A percentile compares a stretch with the other conserved stretches of the same genome.
phyloP scores from a whole-genome alignment of 805 yeast genomes.

The Ogataea paradorogensis region DNA sequence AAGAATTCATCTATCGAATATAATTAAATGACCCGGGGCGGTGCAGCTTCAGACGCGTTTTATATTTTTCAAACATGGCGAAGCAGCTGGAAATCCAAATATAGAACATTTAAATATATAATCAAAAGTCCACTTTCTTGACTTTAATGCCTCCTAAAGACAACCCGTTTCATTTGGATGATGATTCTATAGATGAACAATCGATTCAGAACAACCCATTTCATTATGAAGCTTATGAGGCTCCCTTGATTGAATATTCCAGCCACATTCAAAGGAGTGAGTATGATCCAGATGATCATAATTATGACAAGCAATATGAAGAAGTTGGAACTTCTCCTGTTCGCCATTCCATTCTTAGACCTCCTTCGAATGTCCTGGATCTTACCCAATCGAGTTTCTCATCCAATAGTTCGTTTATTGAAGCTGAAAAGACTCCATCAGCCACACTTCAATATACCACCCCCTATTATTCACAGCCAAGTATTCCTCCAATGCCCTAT shows the following conservation, averaged over 20 bases:
- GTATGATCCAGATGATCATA: conserved; percentile 8
- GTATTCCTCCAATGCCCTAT: conserved; percentile 7
- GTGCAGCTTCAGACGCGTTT: not conserved
- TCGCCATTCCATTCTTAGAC: conserved; percentile 3
- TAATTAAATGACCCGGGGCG: conserved; percentile 10
- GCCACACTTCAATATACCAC: not conserved
- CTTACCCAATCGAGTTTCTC: conserved; percentile 7
- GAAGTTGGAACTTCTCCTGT: conserved; percentile 3
- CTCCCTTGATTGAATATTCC: not conserved
- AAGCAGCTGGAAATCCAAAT: conserved; percentile 4
- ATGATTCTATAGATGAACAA: conserved; percentile 9
- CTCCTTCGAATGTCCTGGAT: conserved; percentile 8
- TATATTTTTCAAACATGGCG: conserved; percentile 7
- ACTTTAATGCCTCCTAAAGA: not conserved
- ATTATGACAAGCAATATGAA: conserved; percentile 2
- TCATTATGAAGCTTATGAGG: not conserved
- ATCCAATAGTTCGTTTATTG: conserved; percentile 6
- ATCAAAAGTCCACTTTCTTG: not conserved
- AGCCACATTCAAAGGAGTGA: not conserved
- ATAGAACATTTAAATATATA: conserved; percentile 3
- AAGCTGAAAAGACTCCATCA: conserved; percentile 2
- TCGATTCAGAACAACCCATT: conserved; percentile 3
- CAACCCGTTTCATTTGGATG: conserved; percentile 18
- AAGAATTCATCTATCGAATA: conserved; percentile 24
- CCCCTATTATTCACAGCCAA: not conserved